phyloP scores from a whole-genome alignment of 352 stramenopile species.

The Globisporangium ultimum region DNA sequence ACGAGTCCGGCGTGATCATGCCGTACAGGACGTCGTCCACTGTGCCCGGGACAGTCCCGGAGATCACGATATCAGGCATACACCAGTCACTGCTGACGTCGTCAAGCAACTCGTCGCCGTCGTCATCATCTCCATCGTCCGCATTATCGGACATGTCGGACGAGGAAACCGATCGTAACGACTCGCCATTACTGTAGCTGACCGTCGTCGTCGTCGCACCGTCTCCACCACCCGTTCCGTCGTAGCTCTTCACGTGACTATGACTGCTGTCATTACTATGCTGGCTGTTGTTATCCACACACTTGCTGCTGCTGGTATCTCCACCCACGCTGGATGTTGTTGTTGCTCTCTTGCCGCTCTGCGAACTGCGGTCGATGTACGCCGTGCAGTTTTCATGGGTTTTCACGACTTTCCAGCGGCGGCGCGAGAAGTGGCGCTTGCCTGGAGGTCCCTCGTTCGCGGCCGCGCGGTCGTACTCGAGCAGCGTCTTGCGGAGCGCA shows the following conservation, averaged over 20 bases:
- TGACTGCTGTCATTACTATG: neutral
- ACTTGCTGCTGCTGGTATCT: no score
- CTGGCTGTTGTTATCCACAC: no score
- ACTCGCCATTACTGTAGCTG: no score
- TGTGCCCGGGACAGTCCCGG: conserved; percentile 11
- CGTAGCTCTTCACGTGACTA: no score
- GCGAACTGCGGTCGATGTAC: conserved; percentile 8
- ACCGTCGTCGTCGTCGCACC: no score
- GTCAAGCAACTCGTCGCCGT: no score
- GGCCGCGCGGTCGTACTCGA: conserved; percentile 14
- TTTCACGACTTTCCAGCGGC: conserved; percentile 16
- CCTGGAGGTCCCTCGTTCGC: neutral
- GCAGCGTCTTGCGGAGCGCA: conserved; percentile 5
- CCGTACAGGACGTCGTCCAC: conserved; percentile 17
- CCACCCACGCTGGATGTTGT: no score
- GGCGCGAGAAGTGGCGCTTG: conserved; percentile 1
- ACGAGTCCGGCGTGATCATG: conserved; percentile 15
- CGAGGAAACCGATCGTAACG: no score
- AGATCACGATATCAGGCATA: conserved; percentile 14
- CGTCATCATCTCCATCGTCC: no score
- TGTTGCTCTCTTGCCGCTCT: neutral
- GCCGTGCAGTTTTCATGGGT: conserved; percentile 12
- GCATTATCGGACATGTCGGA: no score
- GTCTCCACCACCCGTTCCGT: no score
- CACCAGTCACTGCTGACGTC: conserved; percentile 4